Base-by-base conservation (phyloP, 495 filamentous ascomycete species). In the Aspergillus taichungensis region DNA sequence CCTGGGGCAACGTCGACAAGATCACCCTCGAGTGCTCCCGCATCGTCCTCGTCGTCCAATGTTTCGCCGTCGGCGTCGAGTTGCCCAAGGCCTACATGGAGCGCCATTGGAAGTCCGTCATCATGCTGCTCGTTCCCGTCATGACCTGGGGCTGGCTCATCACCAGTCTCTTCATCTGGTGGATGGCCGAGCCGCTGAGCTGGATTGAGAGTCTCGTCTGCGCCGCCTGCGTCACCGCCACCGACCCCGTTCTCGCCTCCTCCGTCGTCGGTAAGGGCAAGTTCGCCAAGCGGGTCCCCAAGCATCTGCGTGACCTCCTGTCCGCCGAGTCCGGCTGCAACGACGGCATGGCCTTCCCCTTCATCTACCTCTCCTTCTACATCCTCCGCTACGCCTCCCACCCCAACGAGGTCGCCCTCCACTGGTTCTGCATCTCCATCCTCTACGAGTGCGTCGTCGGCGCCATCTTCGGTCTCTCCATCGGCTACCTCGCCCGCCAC, bases 291-390 rank as follows among this genome's bases (percentile, higher is more conserved):
- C 78, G 94, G 47, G 88, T 99, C 13, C 94, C 94, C 13, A 96
- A 94, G 68, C 94, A 97, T 79, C 69, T 99, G 63, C 78, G 94
- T 68, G 94, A 99, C 63, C 52, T 99, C 9, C 75, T 99, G 30
- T 97, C 94, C 10, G 91, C 91, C 46, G 94, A 99, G 64, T 97
- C 94, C 1, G 94, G 94, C 18, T 99, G 94, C 73, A 99, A 99
- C 69, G 94, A 99, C 62, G 94, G 94, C 65, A 97, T 97, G 94
- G 92, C 94, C 12, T 99, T 99, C 66, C 94, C 94, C 6, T 99
- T 99, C 67, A 83, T 99, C 59, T 99, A 97, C 62, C 75, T 97
- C 11, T 77, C 83, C 2, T 72, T 94, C 37, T 97, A 97, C 55
- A 76, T 97, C 44, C 86, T 95, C 45, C 77, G 80, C 13, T 94